These are phyloP conservation scores for Rutstroemia sydowiana DNA, from an alignment of 2,329 filamentous ascomycete species.

Conservation along the genomic window DNA sequence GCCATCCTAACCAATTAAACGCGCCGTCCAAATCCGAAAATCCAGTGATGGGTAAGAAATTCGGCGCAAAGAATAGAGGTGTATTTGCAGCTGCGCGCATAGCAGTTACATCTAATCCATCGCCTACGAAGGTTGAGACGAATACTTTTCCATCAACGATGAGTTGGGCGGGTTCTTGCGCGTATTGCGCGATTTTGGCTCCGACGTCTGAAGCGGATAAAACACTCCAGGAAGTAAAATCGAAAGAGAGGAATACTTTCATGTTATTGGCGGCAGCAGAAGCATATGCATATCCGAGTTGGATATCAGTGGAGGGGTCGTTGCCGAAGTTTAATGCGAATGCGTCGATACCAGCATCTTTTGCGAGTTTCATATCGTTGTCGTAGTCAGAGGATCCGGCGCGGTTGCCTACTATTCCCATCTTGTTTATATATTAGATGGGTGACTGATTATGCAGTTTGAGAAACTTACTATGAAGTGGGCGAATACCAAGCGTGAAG, in stretches of 20 bases:
- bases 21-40: slow-evolving; percentile 3
- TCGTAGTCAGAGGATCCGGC: slow-evolving; percentile 14
- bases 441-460: neutral
- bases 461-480: slow-evolving; percentile 16
- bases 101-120: slow-evolving; percentile 33
- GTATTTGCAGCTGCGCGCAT: slow-evolving; percentile 30
- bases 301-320: slow-evolving; percentile 25
- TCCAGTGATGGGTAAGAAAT: neutral
- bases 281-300: slow-evolving; percentile 27
- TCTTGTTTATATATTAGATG: slow-evolving; percentile 4
- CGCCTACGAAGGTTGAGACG: slow-evolving; percentile 44
- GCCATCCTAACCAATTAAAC: slow-evolving; percentile 9
- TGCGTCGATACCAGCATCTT: slow-evolving; percentile 29
- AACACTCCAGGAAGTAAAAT: slow-evolving; percentile 20
- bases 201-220: slow-evolving; percentile 17
- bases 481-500: slow-evolving; percentile 16
- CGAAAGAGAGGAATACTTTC: slow-evolving; percentile 31
- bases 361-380: slow-evolving; percentile 18
- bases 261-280: slow-evolving; percentile 23
- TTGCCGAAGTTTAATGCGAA: slow-evolving; percentile 31
- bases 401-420: slow-evolving; percentile 17
- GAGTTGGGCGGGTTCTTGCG: slow-evolving; percentile 29
- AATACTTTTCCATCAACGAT: slow-evolving; percentile 29
- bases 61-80: slow-evolving; percentile 13
- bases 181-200: slow-evolving; percentile 24